Evolutionary conservation across 805 yeast genomes (phyloP).

Genomic region (Blastobotrys attinorum): DNA sequence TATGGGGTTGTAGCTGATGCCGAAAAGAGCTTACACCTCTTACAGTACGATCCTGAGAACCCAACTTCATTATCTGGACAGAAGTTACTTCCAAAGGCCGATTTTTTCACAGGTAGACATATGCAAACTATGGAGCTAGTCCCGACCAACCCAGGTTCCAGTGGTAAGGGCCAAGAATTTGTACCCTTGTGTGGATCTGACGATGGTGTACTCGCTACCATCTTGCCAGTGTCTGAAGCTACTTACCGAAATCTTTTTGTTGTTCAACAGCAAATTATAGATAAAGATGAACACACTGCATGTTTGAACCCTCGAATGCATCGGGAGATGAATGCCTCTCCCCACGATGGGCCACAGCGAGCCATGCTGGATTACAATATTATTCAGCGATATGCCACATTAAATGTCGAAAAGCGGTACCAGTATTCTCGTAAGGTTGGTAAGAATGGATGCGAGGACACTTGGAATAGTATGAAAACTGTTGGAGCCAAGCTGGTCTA

Average conservation of each 20-base stretch:
- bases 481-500: conserved; percentile 14
- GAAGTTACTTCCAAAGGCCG: conserved; percentile 57
- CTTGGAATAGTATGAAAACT: conserved; percentile 14
- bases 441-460: conserved; percentile 21
- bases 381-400: conserved; percentile 21
- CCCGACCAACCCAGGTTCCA: conserved; percentile 15
- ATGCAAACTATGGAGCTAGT: conserved; percentile 23
- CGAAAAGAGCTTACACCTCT: conserved; percentile 54
- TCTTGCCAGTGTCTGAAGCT: conserved; percentile 68
- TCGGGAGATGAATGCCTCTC: conserved; percentile 15
- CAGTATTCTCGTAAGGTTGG: conserved; percentile 25
- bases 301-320: conserved; percentile 66
- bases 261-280: conserved; percentile 79
- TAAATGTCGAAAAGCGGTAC: conserved; percentile 19
- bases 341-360: conserved; percentile 6
- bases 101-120: conserved; percentile 58
- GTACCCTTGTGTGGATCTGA: conserved; percentile 60
- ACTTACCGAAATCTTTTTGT: conserved; percentile 75
- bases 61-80: conserved; percentile 77
- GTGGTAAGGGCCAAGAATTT: conserved; percentile 23
- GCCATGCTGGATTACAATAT: conserved; percentile 23
- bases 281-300: conserved; percentile 61
- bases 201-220: conserved; percentile 73
- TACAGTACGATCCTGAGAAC: conserved; percentile 90
- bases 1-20: conserved; percentile 63